These are phyloP conservation scores for Daldinia concentrica DNA, from an alignment of 495 filamentous ascomycete species.

Conservation along the genomic window DNA sequence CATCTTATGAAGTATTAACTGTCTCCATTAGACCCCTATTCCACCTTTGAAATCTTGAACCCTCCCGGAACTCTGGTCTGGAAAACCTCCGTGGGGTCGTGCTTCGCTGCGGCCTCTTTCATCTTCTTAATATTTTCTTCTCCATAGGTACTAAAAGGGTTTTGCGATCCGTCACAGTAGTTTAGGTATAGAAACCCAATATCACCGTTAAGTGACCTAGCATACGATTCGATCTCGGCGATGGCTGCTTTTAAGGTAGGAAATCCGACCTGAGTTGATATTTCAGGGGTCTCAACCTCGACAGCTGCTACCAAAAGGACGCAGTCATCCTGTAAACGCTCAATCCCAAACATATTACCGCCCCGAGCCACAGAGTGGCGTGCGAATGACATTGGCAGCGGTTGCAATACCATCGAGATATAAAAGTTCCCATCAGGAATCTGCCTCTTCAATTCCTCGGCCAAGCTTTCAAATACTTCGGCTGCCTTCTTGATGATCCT, in stretches of 20 bases:
- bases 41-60: conserved; percentile 38
- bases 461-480: conserved; percentile 32
- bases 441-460: conserved; percentile 30
- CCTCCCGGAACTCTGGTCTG: conserved; percentile 51
- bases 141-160: conserved; percentile 58
- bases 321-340: conserved; percentile 46
- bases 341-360: conserved; percentile 64
- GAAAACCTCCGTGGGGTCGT: conserved; percentile 60
- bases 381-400: conserved; percentile 52
- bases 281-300: conserved; percentile 35
- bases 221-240: conserved; percentile 14
- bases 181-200: conserved; percentile 45
- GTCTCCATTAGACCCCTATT: background rate
- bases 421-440: conserved; percentile 46
- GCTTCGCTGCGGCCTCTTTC: conserved; percentile 51
- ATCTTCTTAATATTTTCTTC: conserved; percentile 53
- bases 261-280: background rate
- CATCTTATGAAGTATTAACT: background rate
- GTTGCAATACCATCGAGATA: conserved; percentile 59
- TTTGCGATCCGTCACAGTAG: conserved; percentile 53
- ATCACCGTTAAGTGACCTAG: conserved; percentile 11
- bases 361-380: conserved; percentile 55
- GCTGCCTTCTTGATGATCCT: conserved; percentile 39
- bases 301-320: conserved; percentile 27
- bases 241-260: conserved; percentile 7